Conservation (phyloP, 495 filamentous ascomycete species). For the Tetracladium setigerum region DNA sequence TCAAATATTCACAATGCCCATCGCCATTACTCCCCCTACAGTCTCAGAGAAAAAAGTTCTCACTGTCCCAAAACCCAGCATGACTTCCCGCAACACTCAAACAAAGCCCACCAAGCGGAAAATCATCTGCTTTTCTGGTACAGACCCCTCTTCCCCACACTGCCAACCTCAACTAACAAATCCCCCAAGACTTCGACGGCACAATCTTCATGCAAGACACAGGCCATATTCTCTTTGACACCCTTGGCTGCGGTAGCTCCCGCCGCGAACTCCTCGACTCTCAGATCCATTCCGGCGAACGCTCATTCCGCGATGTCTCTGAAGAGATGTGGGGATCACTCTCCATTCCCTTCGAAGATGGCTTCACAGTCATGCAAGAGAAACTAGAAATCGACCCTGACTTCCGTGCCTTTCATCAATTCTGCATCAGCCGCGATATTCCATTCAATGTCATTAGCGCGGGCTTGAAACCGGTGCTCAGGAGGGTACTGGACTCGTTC, state of each 20-base stretch:
- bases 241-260: slow-evolving; percentile 53
- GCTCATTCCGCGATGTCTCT: slow-evolving; percentile 65
- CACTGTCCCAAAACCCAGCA: slow-evolving; percentile 17
- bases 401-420: slow-evolving; percentile 59
- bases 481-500: slow-evolving; percentile 55
- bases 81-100: slow-evolving; percentile 7
- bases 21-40: slow-evolving; percentile 22
- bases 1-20: slow-evolving; percentile 25
- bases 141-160: neutral
- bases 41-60: slow-evolving; percentile 18
- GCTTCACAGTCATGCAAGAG: slow-evolving; percentile 61
- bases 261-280: slow-evolving; percentile 52
- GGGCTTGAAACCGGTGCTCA: slow-evolving; percentile 58
- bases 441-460: slow-evolving; percentile 71
- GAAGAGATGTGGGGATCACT: slow-evolving; percentile 73
- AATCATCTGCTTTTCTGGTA: slow-evolving; percentile 49
- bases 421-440: slow-evolving; percentile 56
- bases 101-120: slow-evolving; percentile 32
- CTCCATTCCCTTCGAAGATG: slow-evolving; percentile 63
- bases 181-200: slow-evolving; percentile 57
- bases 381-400: slow-evolving; percentile 57
- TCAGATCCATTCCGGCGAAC: slow-evolving; percentile 59
- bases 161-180: slow-evolving; percentile 3
- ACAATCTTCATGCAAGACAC: slow-evolving; percentile 78
- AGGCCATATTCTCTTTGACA: slow-evolving; percentile 66